Percentiles rank a stretch among this genome's conserved stretches.
These are phyloP conservation scores for Lepidium africanum DNA, from an alignment of 345 rosid genomes.

Conservation along the genomic window DNA sequence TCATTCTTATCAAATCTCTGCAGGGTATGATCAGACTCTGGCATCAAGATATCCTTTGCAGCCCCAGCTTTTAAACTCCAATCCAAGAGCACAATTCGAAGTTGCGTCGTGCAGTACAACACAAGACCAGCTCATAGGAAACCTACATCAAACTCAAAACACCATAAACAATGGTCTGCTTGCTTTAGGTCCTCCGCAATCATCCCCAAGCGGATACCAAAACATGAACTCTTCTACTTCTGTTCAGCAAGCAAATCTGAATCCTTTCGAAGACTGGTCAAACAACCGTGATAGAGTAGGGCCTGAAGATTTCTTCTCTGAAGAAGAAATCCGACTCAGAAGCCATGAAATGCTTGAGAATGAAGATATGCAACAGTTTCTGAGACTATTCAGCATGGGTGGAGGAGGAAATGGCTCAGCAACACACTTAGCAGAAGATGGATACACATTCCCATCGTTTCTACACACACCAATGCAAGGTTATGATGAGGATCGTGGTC, in stretches of 20 bases:
- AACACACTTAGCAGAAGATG: slow-evolving; percentile 59
- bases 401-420: slow-evolving; percentile 41
- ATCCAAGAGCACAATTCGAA: slow-evolving; percentile 43
- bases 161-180: slow-evolving; percentile 47
- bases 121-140: slow-evolving; percentile 40
- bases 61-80: slow-evolving; percentile 47
- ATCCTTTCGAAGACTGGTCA: slow-evolving; percentile 84
- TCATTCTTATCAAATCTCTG: slow-evolving; percentile 2
- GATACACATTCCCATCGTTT: slow-evolving; percentile 45
- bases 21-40: slow-evolving; percentile 53
- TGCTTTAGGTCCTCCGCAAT: slow-evolving; percentile 69
- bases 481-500: slow-evolving; percentile 64
- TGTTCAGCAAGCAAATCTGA: slow-evolving; percentile 37
- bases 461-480: slow-evolving; percentile 66
- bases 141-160: slow-evolving; percentile 41
- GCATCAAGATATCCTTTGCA: slow-evolving; percentile 42
- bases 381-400: slow-evolving; percentile 81
- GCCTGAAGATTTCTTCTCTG: slow-evolving; percentile 62
- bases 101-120: slow-evolving; percentile 30
- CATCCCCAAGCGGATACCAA: slow-evolving; percentile 49
- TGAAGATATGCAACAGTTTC: slow-evolving; percentile 93
- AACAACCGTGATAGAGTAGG: slow-evolving; percentile 60
- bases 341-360: slow-evolving; percentile 96
- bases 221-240: slow-evolving; percentile 39
- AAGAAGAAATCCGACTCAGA: slow-evolving; percentile 83